Conservation (phyloP, 2,329 filamentous ascomycete genomes). For the Fusarium sp. region DNA sequence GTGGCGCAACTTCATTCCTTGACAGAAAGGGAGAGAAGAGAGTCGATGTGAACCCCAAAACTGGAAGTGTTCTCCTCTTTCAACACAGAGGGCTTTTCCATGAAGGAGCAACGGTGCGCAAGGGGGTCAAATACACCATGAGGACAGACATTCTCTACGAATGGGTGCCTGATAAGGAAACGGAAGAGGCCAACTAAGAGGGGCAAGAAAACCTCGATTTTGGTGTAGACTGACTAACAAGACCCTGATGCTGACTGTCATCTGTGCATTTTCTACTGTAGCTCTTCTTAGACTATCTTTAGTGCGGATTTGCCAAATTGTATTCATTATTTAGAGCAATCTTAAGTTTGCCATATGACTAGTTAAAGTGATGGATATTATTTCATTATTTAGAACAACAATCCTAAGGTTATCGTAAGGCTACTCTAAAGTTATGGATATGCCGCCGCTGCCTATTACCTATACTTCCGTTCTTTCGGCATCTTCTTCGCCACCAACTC, state of each 20-base stretch:
- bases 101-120: conserved; percentile 60
- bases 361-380: neutral
- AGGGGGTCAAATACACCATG: conserved; percentile 65
- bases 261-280: too few relatives aligned
- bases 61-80: conserved; percentile 67
- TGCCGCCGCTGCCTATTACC: neutral
- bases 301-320: neutral
- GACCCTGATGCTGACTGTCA: too few relatives aligned
- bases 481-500: conserved; percentile 77
- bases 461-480: conserved; percentile 45
- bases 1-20: conserved; percentile 65
- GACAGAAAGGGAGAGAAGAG: conserved; percentile 52
- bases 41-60: conserved; percentile 63
- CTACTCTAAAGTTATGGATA: neutral
- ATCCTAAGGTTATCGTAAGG: neutral
- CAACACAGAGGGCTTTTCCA: conserved; percentile 62
- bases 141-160: conserved; percentile 63
- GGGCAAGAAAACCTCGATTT: neutral
- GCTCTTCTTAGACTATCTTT: neutral
- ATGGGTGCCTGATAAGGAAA: conserved; percentile 34
- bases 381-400: neutral
- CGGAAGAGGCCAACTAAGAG: neutral
- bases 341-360: neutral
- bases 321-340: neutral
- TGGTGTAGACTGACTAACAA: too few relatives aligned